These are phyloP conservation scores for Yamadazyma trypodendri DNA, from an alignment of 1,139 yeast genomes.

Conservation along the genomic window DNA sequence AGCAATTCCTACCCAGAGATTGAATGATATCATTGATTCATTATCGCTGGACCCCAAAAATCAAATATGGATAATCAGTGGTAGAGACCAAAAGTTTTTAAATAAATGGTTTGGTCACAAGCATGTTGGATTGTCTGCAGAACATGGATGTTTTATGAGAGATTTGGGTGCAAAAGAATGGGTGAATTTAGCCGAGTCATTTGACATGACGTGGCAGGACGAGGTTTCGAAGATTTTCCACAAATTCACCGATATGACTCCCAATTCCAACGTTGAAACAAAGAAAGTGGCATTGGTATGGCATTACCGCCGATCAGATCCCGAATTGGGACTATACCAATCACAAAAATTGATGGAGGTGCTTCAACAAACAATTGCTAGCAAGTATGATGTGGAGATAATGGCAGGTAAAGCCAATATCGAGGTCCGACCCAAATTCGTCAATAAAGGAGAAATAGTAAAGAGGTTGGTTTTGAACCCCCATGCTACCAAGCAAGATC, in stretches of 20 bases:
- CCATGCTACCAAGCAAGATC: conserved; percentile 50
- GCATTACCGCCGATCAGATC: conserved; percentile 96
- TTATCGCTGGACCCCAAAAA: conserved; percentile 77
- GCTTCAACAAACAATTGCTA: conserved; percentile 58
- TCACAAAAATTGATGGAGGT: conserved; percentile 72
- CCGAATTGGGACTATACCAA: conserved; percentile 85
- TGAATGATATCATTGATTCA: conserved; percentile 57
- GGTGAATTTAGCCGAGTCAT: conserved; percentile 78
- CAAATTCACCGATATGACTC: conserved; percentile 80
- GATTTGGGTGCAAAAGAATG: conserved; percentile 62
- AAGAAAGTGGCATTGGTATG: conserved; percentile 95
- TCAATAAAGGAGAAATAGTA: conserved; percentile 96
- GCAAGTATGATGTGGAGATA: conserved; percentile 84
- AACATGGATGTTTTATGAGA: conserved; percentile 94
- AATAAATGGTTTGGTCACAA: conserved; percentile 84
- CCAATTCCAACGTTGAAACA: conserved; percentile 82
- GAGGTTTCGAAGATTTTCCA: conserved; percentile 73
- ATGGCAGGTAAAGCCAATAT: conserved; percentile 92
- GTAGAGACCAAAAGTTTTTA: conserved; percentile 88
- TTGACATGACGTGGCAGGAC: conserved; percentile 93
- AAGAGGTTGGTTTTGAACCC: conserved; percentile 67
- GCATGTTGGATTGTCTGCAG: conserved; percentile 84
- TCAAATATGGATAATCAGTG: conserved; percentile 92
- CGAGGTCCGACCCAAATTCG: conserved; percentile 91
- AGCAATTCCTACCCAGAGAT: conserved; percentile 84